Evolutionary conservation across 1,284 basidiomycete species (phyloP).

Genomic region (Rhodofomes roseus): DNA sequence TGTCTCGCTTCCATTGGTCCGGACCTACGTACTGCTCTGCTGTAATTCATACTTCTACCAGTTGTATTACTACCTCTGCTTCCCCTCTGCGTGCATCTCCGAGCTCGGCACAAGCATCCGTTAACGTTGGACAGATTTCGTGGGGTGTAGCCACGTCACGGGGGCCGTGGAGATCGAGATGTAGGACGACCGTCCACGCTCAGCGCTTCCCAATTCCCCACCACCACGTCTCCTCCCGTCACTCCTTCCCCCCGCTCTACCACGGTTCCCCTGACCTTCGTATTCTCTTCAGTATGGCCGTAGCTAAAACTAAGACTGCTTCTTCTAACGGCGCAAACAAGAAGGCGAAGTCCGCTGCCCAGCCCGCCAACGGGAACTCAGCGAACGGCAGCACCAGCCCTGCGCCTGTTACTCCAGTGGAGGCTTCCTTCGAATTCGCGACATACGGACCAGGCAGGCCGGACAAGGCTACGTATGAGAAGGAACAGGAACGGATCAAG

Average conservation of each 20-base stretch:
- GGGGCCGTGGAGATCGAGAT: constrained; percentile 14
- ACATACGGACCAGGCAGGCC: constrained; percentile 53
- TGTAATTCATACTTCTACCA: constrained; percentile 4
- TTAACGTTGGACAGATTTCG: neutral
- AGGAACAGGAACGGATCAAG: constrained; percentile 82
- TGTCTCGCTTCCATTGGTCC: constrained; percentile 4
- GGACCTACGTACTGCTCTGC: constrained; percentile 1
- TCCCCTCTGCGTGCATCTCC: neutral
- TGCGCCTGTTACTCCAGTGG: constrained; percentile 40
- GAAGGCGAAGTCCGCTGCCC: constrained; percentile 34
- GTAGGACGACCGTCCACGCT: constrained; percentile 9
- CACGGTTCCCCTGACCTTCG: constrained; percentile 15
- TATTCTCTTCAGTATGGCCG: constrained; percentile 32
- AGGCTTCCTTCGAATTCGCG: constrained; percentile 35
- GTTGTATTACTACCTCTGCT: constrained; percentile 10
- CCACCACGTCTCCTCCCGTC: constrained; percentile 24
- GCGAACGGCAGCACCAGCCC: constrained; percentile 23
- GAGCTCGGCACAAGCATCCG: neutral
- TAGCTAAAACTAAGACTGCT: constrained; percentile 52
- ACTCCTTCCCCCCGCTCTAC: constrained; percentile 15
- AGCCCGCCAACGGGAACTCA: constrained; percentile 27
- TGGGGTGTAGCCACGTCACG: constrained; percentile 24
- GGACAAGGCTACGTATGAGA: constrained; percentile 78
- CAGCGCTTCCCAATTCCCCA: constrained; percentile 22
- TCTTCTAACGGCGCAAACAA: constrained; percentile 36